Evolutionary conservation across 1,284 basidiomycete species (phyloP).

Genomic region (Irpex lacteus): DNA sequence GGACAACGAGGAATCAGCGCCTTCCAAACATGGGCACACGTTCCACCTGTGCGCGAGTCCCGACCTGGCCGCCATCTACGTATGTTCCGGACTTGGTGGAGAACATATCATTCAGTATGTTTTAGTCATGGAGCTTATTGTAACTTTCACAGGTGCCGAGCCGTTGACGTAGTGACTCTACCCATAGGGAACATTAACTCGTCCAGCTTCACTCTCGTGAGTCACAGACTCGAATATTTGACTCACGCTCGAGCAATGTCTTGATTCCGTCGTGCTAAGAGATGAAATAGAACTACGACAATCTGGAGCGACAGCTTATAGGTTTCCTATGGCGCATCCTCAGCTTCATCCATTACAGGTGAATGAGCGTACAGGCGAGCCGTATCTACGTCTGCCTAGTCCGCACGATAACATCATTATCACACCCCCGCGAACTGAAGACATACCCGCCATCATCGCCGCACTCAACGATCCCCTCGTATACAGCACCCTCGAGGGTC

Average conservation of each 20-base stretch:
- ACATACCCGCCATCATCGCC: conserved; percentile 32
- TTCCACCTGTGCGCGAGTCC: neutral
- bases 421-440: conserved; percentile 47
- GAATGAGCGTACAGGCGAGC: conserved; percentile 20
- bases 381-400: conserved; percentile 26
- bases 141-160: neutral
- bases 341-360: conserved; percentile 5
- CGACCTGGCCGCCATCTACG: neutral
- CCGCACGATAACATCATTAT: conserved; percentile 50
- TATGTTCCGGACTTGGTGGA: neutral
- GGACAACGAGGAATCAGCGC: no score
- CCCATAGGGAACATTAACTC: neutral
- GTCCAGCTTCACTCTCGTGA: neutral
- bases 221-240: neutral
- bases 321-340: neutral
- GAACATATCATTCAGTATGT: neutral
- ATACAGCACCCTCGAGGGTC: conserved; percentile 40
- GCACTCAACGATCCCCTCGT: conserved; percentile 50
- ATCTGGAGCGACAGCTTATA: no score
- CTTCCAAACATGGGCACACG: no score
- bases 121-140: neutral
- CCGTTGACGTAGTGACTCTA: neutral
- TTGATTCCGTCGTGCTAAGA: no score
- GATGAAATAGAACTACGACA: no score
- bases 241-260: neutral